phyloP scores from a whole-genome alignment of 441 rosid species.

The Populus hybrid region DNA sequence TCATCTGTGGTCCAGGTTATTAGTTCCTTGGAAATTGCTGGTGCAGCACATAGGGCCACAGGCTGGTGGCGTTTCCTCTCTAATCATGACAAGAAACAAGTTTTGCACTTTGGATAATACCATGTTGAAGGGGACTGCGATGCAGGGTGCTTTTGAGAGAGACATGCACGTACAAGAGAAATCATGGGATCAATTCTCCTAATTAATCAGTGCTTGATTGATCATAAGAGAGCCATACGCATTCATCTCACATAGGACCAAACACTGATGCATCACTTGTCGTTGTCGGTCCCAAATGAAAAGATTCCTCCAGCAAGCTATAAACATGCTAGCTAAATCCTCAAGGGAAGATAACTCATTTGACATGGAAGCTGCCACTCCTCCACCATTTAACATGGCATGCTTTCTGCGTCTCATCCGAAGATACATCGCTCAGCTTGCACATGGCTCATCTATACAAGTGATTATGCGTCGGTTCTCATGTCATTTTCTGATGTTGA shows the following conservation, averaged over 20 bases:
- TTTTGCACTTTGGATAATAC: background rate
- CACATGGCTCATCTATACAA: constrained; percentile 6
- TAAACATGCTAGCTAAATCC: background rate
- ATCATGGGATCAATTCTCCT: background rate
- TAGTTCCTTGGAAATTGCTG: background rate
- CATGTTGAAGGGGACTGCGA: background rate
- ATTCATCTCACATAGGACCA: background rate
- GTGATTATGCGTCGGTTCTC: background rate
- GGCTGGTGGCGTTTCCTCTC: background rate
- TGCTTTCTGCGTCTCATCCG: background rate
- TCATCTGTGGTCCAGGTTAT: background rate
- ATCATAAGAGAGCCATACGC: background rate
- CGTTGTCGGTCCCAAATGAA: background rate
- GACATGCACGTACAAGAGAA: background rate
- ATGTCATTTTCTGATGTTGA: constrained; percentile 8
- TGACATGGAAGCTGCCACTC: background rate
- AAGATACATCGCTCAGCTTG: background rate
- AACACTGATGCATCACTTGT: background rate
- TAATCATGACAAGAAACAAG: background rate
- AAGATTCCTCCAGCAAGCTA: background rate
- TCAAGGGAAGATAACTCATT: background rate
- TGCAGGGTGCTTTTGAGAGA: background rate
- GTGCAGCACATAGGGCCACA: background rate
- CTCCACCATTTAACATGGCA: background rate
- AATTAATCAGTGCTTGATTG: background rate